These are phyloP conservation scores for Monosiga brevicollis DNA, from an alignment of 78 protist genomes.

Conservation along the genomic window DNA sequence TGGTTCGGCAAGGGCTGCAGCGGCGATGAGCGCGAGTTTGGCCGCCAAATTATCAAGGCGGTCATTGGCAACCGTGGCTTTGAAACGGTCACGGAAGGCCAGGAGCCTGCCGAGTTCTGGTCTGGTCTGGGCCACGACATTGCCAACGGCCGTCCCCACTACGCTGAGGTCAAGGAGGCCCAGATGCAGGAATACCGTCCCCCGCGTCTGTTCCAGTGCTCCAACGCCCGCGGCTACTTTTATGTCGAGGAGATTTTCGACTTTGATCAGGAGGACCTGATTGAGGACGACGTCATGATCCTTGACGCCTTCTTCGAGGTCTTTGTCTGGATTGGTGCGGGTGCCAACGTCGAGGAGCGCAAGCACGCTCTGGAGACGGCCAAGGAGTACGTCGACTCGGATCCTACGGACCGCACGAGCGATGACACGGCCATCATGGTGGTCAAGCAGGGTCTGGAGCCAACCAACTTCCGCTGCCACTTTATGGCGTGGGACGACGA, in stretches of 20 bases:
- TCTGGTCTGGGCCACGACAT: neutral
- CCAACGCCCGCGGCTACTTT: constrained; percentile 30
- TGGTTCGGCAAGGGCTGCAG: constrained; percentile 44
- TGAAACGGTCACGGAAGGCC: neutral
- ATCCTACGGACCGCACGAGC: neutral
- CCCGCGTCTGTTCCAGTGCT: constrained; percentile 51
- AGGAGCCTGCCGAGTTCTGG: neutral
- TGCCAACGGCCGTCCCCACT: constrained; percentile 16
- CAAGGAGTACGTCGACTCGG: neutral
- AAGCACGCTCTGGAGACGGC: neutral
- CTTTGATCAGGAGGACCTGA: constrained; percentile 9
- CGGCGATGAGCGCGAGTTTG: constrained; percentile 30
- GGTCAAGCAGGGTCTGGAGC: constrained; percentile 1
- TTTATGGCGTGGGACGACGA: neutral
- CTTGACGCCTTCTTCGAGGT: constrained; percentile 27
- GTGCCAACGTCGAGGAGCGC: constrained; percentile 20
- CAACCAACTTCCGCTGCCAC: neutral
- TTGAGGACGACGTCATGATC: constrained; percentile 33
- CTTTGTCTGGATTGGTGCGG: constrained; percentile 43
- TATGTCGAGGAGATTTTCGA: constrained; percentile 21
- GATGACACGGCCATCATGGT: neutral
- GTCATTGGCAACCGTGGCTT: neutral
- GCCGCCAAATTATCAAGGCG: neutral
- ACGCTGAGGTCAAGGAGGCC: constrained; percentile 4
- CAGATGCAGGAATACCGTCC: constrained; percentile 8